A percentile compares a stretch with the other conserved stretches of the same genome.
phyloP scores from a whole-genome alignment of 2,329 filamentous ascomycete genomes.

The Cladophialophora exuberans region DNA sequence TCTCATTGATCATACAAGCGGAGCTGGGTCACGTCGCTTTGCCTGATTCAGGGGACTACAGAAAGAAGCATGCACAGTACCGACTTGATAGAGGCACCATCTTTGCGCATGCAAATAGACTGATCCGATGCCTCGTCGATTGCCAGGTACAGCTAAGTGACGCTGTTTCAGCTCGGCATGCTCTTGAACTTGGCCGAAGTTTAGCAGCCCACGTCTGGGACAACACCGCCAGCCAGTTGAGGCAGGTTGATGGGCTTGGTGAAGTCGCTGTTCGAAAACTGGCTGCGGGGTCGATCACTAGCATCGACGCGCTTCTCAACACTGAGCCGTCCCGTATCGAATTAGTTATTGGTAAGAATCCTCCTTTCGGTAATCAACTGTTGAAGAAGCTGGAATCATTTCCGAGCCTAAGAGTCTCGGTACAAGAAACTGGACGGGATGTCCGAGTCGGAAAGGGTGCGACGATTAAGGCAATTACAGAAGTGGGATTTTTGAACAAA shows the following conservation, averaged over 20 bases:
- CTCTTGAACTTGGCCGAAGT: conserved; percentile 77
- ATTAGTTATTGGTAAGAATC: conserved; percentile 73
- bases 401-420: conserved; percentile 64
- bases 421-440: conserved; percentile 54
- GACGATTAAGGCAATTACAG: conserved; percentile 65
- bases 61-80: conserved; percentile 52
- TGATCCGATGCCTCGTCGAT: conserved; percentile 76
- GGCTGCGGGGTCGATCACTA: conserved; percentile 69
- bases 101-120: conserved; percentile 69
- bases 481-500: conserved; percentile 73
- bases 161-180: conserved; percentile 67
- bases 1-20: conserved; percentile 76
- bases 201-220: conserved; percentile 81
- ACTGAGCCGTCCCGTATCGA: conserved; percentile 76
- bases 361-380: conserved; percentile 77
- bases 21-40: conserved; percentile 70
- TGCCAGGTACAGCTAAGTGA: conserved; percentile 68
- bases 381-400: conserved; percentile 69
- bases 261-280: conserved; percentile 75
- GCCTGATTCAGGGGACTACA: conserved; percentile 60
- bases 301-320: conserved; percentile 69
- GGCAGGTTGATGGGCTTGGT: conserved; percentile 80
- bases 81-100: conserved; percentile 61
- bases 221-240: conserved; percentile 75
- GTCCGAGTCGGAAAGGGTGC: conserved; percentile 47